Percentiles rank a stretch among this genome's conserved stretches.
Evolutionary conservation across 192 early-diverging fungal species (phyloP).

Genomic region (Linnemannia hyalina): DNA sequence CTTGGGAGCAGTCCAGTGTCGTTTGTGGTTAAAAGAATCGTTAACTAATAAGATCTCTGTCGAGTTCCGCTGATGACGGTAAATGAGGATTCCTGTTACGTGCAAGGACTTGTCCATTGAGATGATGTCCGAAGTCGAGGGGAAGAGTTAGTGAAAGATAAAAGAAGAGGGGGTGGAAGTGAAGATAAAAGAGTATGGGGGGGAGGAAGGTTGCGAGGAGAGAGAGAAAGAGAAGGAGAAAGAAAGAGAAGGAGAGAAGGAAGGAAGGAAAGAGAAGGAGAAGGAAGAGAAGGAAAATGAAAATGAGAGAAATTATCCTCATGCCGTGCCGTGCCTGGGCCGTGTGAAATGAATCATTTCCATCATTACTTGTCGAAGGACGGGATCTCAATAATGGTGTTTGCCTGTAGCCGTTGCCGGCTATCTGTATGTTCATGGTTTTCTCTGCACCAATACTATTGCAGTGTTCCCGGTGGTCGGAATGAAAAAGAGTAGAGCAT

Average conservation of each 20-base stretch:
- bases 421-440: no score
- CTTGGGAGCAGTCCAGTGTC: constrained; percentile 89
- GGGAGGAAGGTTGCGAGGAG: background rate
- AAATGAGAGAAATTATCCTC: background rate
- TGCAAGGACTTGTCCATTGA: constrained; percentile 68
- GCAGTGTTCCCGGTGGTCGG: no score
- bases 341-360: background rate
- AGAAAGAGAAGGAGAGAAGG: background rate
- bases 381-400: no score
- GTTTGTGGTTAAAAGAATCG: constrained; percentile 83
- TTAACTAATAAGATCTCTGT: constrained; percentile 87
- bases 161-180: background rate
- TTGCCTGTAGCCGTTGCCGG: no score
- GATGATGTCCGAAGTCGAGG: constrained; percentile 25
- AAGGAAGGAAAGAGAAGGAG: background rate
- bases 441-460: no score
- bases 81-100: constrained; percentile 78
- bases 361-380: background rate
- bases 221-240: background rate
- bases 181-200: background rate
- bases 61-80: constrained; percentile 74
- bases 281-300: constrained; percentile 1
- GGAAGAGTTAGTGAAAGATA: background rate
- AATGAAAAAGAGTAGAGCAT: no score
- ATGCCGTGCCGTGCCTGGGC: background rate